Evolutionary conservation across 129 eudicot genomes (phyloP).

Genomic region (Oenanthe sinensis): DNA sequence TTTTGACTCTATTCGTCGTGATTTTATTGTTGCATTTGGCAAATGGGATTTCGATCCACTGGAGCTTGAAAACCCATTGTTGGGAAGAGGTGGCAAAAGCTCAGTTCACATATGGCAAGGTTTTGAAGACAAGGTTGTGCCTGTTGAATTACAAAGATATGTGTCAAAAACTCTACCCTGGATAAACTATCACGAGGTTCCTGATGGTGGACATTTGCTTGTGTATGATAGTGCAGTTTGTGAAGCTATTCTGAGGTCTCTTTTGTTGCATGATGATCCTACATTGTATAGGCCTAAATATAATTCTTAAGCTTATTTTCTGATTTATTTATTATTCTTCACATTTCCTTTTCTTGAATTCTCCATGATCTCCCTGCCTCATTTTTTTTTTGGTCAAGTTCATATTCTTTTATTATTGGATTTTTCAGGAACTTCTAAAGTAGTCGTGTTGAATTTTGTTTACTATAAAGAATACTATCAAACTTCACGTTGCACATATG

Average conservation of each 20-base stretch:
- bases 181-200: conserved; percentile 88
- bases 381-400: neutral
- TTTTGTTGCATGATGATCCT: conserved; percentile 79
- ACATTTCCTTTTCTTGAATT: neutral
- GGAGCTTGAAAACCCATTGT: conserved; percentile 54
- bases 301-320: neutral
- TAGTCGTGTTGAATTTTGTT: too few relatives aligned
- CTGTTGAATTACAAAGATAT: conserved; percentile 57
- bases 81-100: conserved; percentile 28
- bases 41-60: conserved; percentile 97
- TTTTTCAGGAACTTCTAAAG: too few relatives aligned
- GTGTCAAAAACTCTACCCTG: conserved; percentile 58
- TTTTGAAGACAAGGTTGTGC: conserved; percentile 80
- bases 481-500: too few relatives aligned
- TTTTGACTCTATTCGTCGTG: conserved; percentile 63
- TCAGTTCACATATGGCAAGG: conserved; percentile 80
- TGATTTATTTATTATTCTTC: neutral
- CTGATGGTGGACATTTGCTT: conserved; percentile 87
- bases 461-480: too few relatives aligned
- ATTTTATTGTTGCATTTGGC: conserved; percentile 67
- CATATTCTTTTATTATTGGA: neutral
- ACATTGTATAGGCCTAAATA: conserved; percentile 55
- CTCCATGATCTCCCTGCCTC: neutral
- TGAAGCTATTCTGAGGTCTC: conserved; percentile 80
- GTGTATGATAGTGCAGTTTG: conserved; percentile 80